These are phyloP conservation scores for Cutaneotrichosporon cyanovorans DNA, from an alignment of 1,284 basidiomycete genomes.

Conservation along the genomic window DNA sequence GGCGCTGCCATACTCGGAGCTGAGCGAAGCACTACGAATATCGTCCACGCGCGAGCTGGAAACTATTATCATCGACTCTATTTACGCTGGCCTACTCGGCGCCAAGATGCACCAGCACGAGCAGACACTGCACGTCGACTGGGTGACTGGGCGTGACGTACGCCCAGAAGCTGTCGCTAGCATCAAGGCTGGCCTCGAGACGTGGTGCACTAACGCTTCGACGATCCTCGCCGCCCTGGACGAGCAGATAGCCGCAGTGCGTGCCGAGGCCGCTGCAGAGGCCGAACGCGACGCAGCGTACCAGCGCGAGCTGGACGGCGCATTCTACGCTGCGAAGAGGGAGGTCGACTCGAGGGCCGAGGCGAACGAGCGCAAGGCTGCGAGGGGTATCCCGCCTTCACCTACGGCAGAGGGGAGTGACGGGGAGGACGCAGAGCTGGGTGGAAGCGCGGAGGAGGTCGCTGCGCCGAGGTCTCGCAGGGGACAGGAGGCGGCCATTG, in stretches of 20 bases:
- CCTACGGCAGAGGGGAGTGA: no score
- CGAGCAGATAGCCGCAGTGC: constrained; percentile 25
- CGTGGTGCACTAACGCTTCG: constrained; percentile 71
- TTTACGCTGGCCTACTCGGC: constrained; percentile 78
- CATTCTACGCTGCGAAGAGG: constrained; percentile 1
- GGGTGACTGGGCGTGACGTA: constrained; percentile 81
- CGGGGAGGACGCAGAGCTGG: no score
- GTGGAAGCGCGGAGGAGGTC: no score
- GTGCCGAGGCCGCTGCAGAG: constrained; percentile 5
- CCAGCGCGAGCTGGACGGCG: constrained; percentile 5
- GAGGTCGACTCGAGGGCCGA: neutral
- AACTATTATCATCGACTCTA: constrained; percentile 89
- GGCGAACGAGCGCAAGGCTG: neutral
- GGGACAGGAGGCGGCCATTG: no score
- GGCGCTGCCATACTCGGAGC: constrained; percentile 27
- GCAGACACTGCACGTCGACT: constrained; percentile 77
- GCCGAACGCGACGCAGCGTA: constrained; percentile 4
- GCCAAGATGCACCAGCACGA: constrained; percentile 88
- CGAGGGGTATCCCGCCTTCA: neutral
- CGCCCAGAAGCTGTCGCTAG: constrained; percentile 58
- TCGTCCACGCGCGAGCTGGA: constrained; percentile 75
- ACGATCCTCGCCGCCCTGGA: constrained; percentile 55
- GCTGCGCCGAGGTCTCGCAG: no score
- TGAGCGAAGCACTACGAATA: constrained; percentile 53
- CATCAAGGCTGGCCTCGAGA: constrained; percentile 57